These are phyloP conservation scores for Selaginella tamariscina DNA, from an alignment of 75 land plant species.

Conservation along the genomic window DNA sequence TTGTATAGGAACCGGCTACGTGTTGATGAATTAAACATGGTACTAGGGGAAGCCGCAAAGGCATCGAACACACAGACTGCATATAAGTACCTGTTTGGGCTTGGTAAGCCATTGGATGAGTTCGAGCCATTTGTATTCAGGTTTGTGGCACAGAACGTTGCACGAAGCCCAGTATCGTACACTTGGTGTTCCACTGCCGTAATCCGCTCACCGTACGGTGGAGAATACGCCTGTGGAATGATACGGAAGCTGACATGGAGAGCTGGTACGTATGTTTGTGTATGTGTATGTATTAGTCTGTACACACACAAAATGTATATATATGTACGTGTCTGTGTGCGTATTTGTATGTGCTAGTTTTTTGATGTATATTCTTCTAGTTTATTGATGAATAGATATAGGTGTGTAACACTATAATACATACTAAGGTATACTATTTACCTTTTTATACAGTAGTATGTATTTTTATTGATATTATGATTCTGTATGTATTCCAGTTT, in stretches of 20 bases:
- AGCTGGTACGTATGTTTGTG: no score
- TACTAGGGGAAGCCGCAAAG: slow-evolving; percentile 13
- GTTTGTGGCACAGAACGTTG: slow-evolving; percentile 18
- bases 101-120: slow-evolving; percentile 20
- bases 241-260: slow-evolving; percentile 30
- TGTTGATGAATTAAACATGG: slow-evolving; percentile 15
- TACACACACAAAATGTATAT: no score
- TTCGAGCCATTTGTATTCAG: slow-evolving; percentile 13
- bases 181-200: slow-evolving; percentile 17
- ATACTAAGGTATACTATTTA: no score
- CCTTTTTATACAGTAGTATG: no score
- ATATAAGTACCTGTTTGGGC: slow-evolving; percentile 23
- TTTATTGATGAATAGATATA: no score
- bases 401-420: no score
- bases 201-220: slow-evolving; percentile 19
- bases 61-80: neutral
- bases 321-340: no score
- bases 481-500: no score
- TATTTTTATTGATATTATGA: no score
- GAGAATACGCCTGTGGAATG: slow-evolving; percentile 32
- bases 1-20: slow-evolving; percentile 11
- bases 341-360: no score
- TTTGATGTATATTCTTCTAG: no score
- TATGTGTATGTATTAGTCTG: no score
- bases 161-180: slow-evolving; percentile 13